phyloP scores from a whole-genome alignment of 2,329 filamentous ascomycete genomes.

The Chaetomiaceae sp. region DNA sequence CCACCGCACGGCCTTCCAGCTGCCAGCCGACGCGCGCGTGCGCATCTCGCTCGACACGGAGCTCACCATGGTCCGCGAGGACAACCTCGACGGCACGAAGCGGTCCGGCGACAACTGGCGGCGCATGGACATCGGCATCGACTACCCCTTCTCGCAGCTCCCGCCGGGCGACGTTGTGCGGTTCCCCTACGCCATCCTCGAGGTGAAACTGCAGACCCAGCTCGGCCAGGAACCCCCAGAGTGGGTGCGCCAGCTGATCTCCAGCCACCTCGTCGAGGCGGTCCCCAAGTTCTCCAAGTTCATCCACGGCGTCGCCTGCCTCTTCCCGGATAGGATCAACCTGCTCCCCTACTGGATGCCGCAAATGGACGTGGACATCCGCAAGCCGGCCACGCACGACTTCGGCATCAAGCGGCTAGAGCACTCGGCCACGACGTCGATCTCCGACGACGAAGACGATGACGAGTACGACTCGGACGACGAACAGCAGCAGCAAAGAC shows the following conservation, averaged over 20 bases:
- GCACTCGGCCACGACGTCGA: slow-evolving; percentile 69
- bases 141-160: slow-evolving; percentile 87
- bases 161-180: slow-evolving; percentile 77
- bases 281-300: slow-evolving; percentile 99
- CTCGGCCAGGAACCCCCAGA: slow-evolving; percentile 90
- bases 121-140: slow-evolving; percentile 93
- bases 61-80: slow-evolving; percentile 88
- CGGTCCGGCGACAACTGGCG: slow-evolving; percentile 88
- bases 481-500: slow-evolving; percentile 42
- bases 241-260: slow-evolving; percentile 90
- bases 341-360: slow-evolving; percentile 96
- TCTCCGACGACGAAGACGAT: slow-evolving; percentile 69
- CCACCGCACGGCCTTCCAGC: slow-evolving; percentile 94
- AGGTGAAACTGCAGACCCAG: slow-evolving; percentile 97
- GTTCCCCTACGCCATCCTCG: slow-evolving; percentile 92
- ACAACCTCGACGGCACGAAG: slow-evolving; percentile 76
- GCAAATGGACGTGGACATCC: slow-evolving; percentile 96
- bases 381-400: slow-evolving; percentile 79
- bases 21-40: slow-evolving; percentile 91
- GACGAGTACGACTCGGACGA: slow-evolving; percentile 63
- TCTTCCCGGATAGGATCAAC: slow-evolving; percentile 83
- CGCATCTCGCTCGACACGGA: slow-evolving; percentile 96
- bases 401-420: slow-evolving; percentile 85
- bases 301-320: slow-evolving; percentile 84
- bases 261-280: slow-evolving; percentile 94